phyloP scores from a whole-genome alignment of 2,329 filamentous ascomycete genomes.

The Colletotrichum tofieldiae region DNA sequence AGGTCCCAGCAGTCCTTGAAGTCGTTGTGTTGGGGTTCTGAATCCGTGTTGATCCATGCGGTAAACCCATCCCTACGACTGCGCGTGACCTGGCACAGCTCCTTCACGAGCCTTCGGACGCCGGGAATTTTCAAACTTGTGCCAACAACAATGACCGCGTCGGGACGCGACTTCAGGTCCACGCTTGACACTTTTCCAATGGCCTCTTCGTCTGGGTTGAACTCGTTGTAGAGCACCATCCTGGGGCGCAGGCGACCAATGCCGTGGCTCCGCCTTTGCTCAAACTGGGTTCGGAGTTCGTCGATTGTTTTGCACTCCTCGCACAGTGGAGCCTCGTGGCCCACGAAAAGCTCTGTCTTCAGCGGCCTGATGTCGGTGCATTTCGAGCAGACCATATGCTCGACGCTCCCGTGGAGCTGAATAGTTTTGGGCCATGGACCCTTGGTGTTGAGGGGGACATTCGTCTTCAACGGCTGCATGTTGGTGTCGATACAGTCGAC shows the following conservation, averaged over 20 bases:
- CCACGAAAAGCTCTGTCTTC: constrained; percentile 84
- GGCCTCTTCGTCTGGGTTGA: constrained; percentile 95
- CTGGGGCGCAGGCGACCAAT: constrained; percentile 91
- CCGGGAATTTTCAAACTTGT: constrained; percentile 97
- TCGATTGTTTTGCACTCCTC: constrained; percentile 82
- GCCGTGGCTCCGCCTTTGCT: constrained; percentile 92
- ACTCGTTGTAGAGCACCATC: constrained; percentile 98
- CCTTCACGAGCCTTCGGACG: constrained; percentile 88
- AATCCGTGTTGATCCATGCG: constrained; percentile 94
- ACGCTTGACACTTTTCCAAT: constrained; percentile 92
- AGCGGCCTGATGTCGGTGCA: constrained; percentile 85
- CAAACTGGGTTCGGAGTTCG: constrained; percentile 79
- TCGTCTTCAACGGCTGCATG: constrained; percentile 84
- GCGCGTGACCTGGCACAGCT: constrained; percentile 91
- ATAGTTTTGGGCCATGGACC: constrained; percentile 95
- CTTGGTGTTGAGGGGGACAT: constrained; percentile 84
- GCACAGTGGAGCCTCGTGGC: constrained; percentile 87
- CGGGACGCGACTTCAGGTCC: constrained; percentile 87
- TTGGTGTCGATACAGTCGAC: constrained; percentile 95
- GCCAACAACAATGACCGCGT: constrained; percentile 94
- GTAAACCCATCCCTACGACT: constrained; percentile 87
- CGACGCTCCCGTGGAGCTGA: constrained; percentile 92
- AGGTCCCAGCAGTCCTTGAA: constrained; percentile 96
- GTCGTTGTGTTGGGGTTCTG: constrained; percentile 85
- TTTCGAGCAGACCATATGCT: constrained; percentile 98